Evolutionary conservation across 352 stramenopile species (phyloP).

Genomic region (Phytophthora gonapodyides): DNA sequence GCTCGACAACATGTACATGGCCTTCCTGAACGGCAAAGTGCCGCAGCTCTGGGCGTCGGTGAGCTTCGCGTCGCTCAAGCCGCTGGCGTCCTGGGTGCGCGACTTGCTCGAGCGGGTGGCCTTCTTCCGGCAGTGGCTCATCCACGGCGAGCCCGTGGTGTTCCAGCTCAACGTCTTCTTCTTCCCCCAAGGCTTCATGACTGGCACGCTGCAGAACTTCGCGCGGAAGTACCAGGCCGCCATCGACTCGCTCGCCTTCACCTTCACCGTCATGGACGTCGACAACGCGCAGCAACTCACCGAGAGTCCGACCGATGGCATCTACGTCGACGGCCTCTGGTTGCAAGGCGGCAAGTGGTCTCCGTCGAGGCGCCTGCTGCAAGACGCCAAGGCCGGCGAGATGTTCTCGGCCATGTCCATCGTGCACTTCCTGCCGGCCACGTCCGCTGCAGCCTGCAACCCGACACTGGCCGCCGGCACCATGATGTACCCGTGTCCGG

Average conservation of each 20-base stretch:
- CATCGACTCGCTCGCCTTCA: constrained; percentile 95
- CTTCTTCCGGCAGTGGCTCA: constrained; percentile 94
- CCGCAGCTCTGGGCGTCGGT: constrained; percentile 89
- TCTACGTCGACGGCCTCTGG: constrained; percentile 92
- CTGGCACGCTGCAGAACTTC: constrained; percentile 94
- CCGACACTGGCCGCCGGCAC: constrained; percentile 12
- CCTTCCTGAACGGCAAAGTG: constrained; percentile 92
- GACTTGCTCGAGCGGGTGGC: constrained; percentile 87
- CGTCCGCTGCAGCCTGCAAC: constrained; percentile 45
- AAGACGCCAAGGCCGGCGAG: constrained; percentile 87
- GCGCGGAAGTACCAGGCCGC: constrained; percentile 94
- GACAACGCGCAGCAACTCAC: constrained; percentile 58
- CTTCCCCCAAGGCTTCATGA: constrained; percentile 97
- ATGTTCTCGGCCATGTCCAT: constrained; percentile 93
- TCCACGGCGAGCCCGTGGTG: constrained; percentile 87
- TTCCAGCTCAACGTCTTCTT: constrained; percentile 96
- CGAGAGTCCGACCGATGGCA: constrained; percentile 85
- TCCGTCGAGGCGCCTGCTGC: constrained; percentile 56
- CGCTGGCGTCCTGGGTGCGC: constrained; percentile 91
- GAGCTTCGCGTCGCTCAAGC: constrained; percentile 94
- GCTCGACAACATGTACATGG: constrained; percentile 96
- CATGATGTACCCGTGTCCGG: constrained; percentile 88
- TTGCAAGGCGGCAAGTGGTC: constrained; percentile 91
- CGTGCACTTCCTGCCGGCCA: constrained; percentile 90
- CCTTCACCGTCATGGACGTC: constrained; percentile 84